Evolutionary conservation across 2,329 filamentous ascomycete genomes (phyloP).

Genomic region (Penicillium sumatraense): DNA sequence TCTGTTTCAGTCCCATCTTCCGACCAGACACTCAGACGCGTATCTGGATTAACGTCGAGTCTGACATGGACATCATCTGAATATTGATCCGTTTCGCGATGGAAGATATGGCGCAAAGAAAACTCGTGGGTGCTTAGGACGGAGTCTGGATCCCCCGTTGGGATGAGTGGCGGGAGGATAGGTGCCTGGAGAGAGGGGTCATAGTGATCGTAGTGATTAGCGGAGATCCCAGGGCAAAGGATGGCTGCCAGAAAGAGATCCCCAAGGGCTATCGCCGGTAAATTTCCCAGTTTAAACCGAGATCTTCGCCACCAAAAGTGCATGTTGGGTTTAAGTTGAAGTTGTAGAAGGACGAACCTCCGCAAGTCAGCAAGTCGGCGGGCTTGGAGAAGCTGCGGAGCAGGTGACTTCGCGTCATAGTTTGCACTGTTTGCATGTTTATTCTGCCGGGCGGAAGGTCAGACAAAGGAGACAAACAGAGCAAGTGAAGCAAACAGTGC

Average conservation of each 20-base stretch:
- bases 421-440: too few species aligned
- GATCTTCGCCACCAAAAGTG: too few species aligned
- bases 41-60: constrained; percentile 69
- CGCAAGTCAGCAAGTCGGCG: too few species aligned
- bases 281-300: too few species aligned
- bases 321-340: too few species aligned
- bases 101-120: constrained; percentile 82
- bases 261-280: too few species aligned
- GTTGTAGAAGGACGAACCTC: too few species aligned
- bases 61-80: constrained; percentile 72
- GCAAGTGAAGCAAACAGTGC: background rate
- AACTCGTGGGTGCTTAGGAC: constrained; percentile 39
- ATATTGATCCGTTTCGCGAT: constrained; percentile 82
- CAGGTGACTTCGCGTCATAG: too few species aligned
- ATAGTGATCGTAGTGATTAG: background rate
- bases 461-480: too few species aligned
- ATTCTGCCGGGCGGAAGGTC: too few species aligned
- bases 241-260: constrained; percentile 28
- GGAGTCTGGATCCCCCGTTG: constrained; percentile 26
- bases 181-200: constrained; percentile 28
- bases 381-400: too few species aligned
- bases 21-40: constrained; percentile 54
- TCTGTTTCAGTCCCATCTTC: constrained; percentile 45
- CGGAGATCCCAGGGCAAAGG: constrained; percentile 27
- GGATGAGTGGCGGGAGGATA: constrained; percentile 40